phyloP scores from a whole-genome alignment of 345 rosid genomes.

The Citrus trifoliata region DNA sequence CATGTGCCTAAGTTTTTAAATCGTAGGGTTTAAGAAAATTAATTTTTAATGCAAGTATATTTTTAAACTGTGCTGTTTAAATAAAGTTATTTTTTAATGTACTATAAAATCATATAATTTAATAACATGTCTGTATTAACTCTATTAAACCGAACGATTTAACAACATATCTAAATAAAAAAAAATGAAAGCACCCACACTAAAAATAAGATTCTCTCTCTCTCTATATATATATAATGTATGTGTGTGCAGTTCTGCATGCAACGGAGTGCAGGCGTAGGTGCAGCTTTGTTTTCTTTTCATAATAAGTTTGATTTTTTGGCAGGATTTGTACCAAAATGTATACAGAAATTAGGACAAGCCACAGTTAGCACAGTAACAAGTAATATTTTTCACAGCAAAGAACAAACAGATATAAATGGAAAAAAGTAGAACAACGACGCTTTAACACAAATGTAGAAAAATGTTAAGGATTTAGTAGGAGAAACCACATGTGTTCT shows the following conservation, averaged over 20 bases:
- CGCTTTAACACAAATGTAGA: neutral
- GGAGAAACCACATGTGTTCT: neutral
- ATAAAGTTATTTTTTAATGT: no score
- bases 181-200: no score
- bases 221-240: no score
- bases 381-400: neutral
- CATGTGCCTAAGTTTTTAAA: no score
- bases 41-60: no score
- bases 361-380: neutral
- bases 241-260: neutral
- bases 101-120: fast-evolving
- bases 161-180: no score
- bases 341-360: neutral
- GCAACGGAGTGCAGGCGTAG: neutral
- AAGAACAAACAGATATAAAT: neutral
- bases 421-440: neutral
- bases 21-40: no score
- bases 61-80: fast-evolving
- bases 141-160: no score
- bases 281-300: constrained; percentile 10
- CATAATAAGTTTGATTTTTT: neutral
- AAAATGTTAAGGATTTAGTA: neutral
- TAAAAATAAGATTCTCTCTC: no score
- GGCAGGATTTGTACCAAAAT: neutral
- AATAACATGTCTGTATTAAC: no score